phyloP scores from a whole-genome alignment of 2,329 filamentous ascomycete species.

The Beauveria australis region DNA sequence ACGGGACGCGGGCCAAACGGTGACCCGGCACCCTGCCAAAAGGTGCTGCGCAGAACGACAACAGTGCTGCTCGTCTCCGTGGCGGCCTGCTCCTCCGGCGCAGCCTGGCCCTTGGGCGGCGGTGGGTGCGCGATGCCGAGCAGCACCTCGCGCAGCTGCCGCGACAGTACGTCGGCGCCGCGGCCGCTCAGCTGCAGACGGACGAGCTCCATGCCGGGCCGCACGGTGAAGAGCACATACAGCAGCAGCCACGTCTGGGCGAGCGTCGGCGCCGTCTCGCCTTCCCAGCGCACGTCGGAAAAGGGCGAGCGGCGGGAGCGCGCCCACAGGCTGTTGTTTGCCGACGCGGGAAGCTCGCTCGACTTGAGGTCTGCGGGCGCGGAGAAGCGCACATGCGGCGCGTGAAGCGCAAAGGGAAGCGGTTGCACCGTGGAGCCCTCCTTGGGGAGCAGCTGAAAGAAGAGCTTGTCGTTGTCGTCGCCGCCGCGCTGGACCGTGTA shows the following conservation, averaged over 20 bases:
- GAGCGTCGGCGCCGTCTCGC: conserved; percentile 30
- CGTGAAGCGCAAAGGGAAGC: conserved; percentile 24
- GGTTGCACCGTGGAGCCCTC: conserved; percentile 19
- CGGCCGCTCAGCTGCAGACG: conserved; percentile 37
- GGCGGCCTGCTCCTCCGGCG: conserved; percentile 14
- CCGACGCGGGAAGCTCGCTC: conserved; percentile 38
- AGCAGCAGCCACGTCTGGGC: conserved; percentile 45
- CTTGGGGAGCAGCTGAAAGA: conserved; percentile 29
- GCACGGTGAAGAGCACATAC: conserved; percentile 44
- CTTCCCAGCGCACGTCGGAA: conserved; percentile 37
- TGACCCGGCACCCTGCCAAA: conserved; percentile 64
- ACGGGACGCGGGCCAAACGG: conserved; percentile 56
- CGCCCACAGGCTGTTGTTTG: conserved; percentile 49
- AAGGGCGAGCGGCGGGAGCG: conserved; percentile 45
- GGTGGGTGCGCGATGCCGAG: conserved; percentile 42
- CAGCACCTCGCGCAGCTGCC: conserved; percentile 37
- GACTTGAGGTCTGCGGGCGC: conserved; percentile 40
- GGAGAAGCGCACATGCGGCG: conserved; percentile 33
- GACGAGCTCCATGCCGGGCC: conserved; percentile 39
- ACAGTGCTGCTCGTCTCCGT: conserved; percentile 25
- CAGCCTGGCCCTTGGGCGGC: conserved; percentile 19
- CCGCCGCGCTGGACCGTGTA: conserved; percentile 30
- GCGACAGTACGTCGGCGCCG: conserved; percentile 25
- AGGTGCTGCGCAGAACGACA: conserved; percentile 44
- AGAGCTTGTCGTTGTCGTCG: conserved; percentile 14